Conservation (phyloP, 2,329 filamentous ascomycete genomes). For the Beauveria asiatica region DNA sequence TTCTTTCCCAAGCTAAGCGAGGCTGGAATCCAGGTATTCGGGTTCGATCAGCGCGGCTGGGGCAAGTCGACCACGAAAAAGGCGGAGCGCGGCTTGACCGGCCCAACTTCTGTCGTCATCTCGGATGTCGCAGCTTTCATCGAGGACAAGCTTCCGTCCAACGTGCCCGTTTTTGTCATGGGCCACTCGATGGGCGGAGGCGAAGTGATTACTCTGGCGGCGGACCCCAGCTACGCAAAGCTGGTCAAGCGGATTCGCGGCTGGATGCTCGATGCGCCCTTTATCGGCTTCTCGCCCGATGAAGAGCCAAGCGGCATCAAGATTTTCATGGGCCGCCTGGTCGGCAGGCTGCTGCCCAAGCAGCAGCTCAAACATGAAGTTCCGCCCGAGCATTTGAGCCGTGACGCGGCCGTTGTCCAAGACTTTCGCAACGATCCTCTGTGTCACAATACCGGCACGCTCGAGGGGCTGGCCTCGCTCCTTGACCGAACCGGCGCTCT, state of each 20-base stretch:
- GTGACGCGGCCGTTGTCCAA: slow-evolving; percentile 56
- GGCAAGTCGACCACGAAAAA: slow-evolving; percentile 59
- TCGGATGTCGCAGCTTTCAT: slow-evolving; percentile 74
- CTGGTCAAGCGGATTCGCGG: slow-evolving; percentile 57
- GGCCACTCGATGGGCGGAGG: slow-evolving; percentile 90
- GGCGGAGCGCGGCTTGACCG: slow-evolving; percentile 61
- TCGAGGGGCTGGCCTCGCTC: slow-evolving; percentile 71
- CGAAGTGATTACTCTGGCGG: slow-evolving; percentile 57
- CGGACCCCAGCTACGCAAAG: slow-evolving; percentile 40
- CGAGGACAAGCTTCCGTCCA: slow-evolving; percentile 43
- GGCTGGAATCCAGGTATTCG: slow-evolving; percentile 65
- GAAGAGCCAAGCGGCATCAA: slow-evolving; percentile 56
- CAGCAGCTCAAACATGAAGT: slow-evolving; percentile 60
- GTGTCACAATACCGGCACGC: slow-evolving; percentile 74
- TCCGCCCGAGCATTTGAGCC: slow-evolving; percentile 53
- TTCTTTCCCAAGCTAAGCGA: slow-evolving; percentile 64
- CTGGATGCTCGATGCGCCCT: slow-evolving; percentile 69
- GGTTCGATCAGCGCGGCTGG: slow-evolving; percentile 86
- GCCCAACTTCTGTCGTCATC: slow-evolving; percentile 63
- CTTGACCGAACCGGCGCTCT: slow-evolving; percentile 63
- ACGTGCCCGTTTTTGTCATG: slow-evolving; percentile 68
- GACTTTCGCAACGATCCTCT: slow-evolving; percentile 58
- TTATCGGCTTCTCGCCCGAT: slow-evolving; percentile 62
- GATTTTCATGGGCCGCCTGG: slow-evolving; percentile 58
- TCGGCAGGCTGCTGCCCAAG: slow-evolving; percentile 56